These are phyloP conservation scores for Leucosporidium creatinivorum DNA, from an alignment of 768 basidiomycete genomes.

Conservation along the genomic window DNA sequence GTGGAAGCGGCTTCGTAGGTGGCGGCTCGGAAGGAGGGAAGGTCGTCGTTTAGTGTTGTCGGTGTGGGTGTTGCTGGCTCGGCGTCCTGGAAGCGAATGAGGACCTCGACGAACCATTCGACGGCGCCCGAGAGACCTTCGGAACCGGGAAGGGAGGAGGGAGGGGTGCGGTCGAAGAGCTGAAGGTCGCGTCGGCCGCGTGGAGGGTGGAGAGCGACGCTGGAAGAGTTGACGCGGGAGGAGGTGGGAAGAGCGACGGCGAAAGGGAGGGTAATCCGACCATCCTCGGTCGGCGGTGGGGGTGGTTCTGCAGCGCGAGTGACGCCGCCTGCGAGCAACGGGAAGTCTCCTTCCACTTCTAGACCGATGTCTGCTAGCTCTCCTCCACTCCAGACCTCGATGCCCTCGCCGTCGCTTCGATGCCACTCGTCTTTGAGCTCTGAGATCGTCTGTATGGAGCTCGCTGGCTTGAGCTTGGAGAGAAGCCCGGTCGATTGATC, in stretches of 20 bases:
- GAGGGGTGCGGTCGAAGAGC: not conserved
- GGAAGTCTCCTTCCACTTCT: not conserved
- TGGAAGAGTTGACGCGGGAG: not conserved
- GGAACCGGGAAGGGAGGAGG: not conserved
- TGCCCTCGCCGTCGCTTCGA: not conserved
- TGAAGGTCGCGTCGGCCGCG: not conserved
- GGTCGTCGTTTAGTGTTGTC: not conserved
- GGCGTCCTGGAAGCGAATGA: not conserved
- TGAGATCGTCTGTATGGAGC: not conserved
- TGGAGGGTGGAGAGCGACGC: not conserved
- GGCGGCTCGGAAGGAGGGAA: not conserved
- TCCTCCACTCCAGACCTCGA: not conserved
- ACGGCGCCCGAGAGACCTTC: not conserved
- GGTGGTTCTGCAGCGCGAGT: not conserved
- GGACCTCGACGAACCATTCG: constrained; percentile 7
- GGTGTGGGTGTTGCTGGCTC: not conserved
- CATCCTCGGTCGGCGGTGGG: not conserved
- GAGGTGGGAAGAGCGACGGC: not conserved
- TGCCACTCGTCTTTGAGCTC: not conserved
- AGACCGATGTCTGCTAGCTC: not conserved
- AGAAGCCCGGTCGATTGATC: not conserved
- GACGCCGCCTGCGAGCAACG: not conserved
- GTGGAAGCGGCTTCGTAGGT: not conserved
- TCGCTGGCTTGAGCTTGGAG: not conserved
- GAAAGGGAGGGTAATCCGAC: not conserved